Conservation (phyloP, 140 eudicot genomes). For the Bidens hawaiensis region DNA sequence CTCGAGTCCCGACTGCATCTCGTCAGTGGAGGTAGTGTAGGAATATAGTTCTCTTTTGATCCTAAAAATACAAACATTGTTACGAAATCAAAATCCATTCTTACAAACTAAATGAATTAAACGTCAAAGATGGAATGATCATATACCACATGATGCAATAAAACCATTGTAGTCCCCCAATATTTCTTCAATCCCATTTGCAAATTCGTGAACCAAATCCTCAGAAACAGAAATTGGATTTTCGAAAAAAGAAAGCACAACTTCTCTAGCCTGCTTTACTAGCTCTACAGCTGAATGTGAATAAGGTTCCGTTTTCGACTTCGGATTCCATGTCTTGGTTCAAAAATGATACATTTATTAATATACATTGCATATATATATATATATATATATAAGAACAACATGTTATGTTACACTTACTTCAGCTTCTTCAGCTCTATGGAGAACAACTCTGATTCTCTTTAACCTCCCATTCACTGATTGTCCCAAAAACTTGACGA, state of each 20-base stretch:
- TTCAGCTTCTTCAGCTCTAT: constrained; percentile 76
- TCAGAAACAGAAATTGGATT: constrained; percentile 59
- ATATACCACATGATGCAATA: constrained; percentile 83
- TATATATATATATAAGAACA: too few relatives aligned
- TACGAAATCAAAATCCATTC: too few relatives aligned
- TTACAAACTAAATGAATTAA: too few relatives aligned
- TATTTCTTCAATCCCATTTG: constrained; percentile 67
- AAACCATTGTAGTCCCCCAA: constrained; percentile 55
- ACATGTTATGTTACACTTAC: too few relatives aligned
- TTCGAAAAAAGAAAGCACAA: constrained; percentile 59
- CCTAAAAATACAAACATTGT: too few relatives aligned
- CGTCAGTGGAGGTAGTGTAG: constrained; percentile 85
- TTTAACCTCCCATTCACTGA: constrained; percentile 62
- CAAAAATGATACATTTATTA: too few relatives aligned
- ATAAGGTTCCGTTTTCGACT: constrained; percentile 81
- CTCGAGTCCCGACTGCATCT: constrained; percentile 72
- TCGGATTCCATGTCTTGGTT: constrained; percentile 99
- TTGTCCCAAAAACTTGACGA: constrained; percentile 45
- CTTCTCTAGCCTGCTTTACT: constrained; percentile 57
- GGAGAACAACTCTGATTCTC: constrained; percentile 51
- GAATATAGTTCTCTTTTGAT: constrained; percentile 77
- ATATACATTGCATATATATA: too few relatives aligned
- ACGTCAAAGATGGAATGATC: too few relatives aligned
- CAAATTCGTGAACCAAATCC: constrained; percentile 58
- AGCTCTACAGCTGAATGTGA: constrained; percentile 80